These are phyloP conservation scores for Kluyveromyces marxianus DNA, from an alignment of 1,139 yeast genomes.

Conservation along the genomic window DNA sequence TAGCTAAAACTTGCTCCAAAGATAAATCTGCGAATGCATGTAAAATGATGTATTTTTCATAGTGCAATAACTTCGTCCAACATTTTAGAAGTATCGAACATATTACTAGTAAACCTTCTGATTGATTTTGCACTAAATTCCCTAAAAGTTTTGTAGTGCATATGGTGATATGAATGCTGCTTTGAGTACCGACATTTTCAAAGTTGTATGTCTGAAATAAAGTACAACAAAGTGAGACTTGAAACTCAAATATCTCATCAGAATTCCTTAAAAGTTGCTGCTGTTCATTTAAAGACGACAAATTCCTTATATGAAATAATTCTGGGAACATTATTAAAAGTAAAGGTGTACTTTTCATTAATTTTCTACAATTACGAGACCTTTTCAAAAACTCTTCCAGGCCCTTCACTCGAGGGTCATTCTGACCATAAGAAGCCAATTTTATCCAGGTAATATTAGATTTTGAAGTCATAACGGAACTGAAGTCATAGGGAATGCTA, in stretches of 20 bases:
- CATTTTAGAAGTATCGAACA: not conserved
- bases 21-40: not conserved
- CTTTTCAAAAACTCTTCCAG: not conserved
- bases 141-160: not conserved
- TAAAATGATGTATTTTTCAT: not conserved
- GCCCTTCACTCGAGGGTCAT: not conserved
- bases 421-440: not conserved
- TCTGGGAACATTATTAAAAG: not conserved
- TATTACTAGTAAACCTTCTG: not conserved
- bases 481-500: constrained; percentile 16
- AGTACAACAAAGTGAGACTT: no score
- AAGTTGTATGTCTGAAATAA: no score
- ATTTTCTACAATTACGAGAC: not conserved
- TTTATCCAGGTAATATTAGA: not conserved
- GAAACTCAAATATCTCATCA: no score
- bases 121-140: not conserved
- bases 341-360: not conserved
- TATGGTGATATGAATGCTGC: not conserved
- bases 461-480: not conserved
- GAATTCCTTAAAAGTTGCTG: no score
- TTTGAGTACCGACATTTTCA: not conserved
- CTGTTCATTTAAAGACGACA: no score
- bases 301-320: no score
- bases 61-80: not conserved
- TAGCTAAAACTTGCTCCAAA: constrained; percentile 2